A percentile compares a stretch with the other conserved stretches of the same genome.
Evolutionary conservation across 2,329 filamentous ascomycete genomes (phyloP).

Genomic region (Aureobasidium sp.): DNA sequence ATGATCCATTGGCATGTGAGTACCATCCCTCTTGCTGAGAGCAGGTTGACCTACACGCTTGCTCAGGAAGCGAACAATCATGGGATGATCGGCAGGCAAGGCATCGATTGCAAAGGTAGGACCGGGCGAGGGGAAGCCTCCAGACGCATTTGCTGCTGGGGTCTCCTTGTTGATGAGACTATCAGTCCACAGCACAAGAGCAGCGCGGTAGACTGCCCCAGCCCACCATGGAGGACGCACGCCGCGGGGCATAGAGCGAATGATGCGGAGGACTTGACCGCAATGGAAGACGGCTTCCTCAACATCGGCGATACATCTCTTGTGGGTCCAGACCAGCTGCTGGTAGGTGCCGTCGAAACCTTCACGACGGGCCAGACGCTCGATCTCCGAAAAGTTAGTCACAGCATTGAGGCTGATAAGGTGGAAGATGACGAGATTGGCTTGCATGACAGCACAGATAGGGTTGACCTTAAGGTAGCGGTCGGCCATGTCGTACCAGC

Average conservation of each 20-base stretch:
- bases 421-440: slow-evolving; percentile 63
- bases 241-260: slow-evolving; percentile 53
- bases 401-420: slow-evolving; percentile 63
- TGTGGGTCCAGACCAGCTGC: slow-evolving; percentile 48
- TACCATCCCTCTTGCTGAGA: slow-evolving; percentile 45
- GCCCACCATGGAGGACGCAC: slow-evolving; percentile 64
- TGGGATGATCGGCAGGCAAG: slow-evolving; percentile 44
- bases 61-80: slow-evolving; percentile 45
- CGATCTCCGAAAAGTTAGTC: slow-evolving; percentile 60
- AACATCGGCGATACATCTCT: slow-evolving; percentile 56
- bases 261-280: slow-evolving; percentile 57
- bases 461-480: slow-evolving; percentile 49
- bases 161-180: slow-evolving; percentile 48
- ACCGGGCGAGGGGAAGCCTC: slow-evolving; percentile 31
- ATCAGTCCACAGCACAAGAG: slow-evolving; percentile 56
- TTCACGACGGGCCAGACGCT: slow-evolving; percentile 57
- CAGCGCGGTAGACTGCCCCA: slow-evolving; percentile 61
- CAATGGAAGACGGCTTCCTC: slow-evolving; percentile 61
- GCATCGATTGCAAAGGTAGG: slow-evolving; percentile 45
- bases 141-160: slow-evolving; percentile 28
- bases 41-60: slow-evolving; percentile 48
- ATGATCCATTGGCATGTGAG: slow-evolving; percentile 40
- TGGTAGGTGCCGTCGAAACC: slow-evolving; percentile 50
- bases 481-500: slow-evolving; percentile 61
- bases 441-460: slow-evolving; percentile 53